phyloP scores from a whole-genome alignment of 768 basidiomycete genomes.

The Gloeopeniophorella convolvens region DNA sequence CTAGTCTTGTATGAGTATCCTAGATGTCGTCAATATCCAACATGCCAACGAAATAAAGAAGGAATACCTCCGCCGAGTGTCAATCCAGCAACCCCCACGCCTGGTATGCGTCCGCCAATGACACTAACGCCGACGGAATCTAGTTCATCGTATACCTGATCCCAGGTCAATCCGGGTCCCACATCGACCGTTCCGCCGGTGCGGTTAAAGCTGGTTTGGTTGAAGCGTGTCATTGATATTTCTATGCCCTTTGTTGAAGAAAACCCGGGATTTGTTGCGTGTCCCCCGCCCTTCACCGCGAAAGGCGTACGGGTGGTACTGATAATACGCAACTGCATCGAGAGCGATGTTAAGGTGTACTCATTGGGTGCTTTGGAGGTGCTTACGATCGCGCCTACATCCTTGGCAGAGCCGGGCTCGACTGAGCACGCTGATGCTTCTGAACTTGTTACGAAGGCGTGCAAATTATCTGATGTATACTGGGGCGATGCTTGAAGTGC shows the following conservation, averaged over 20 bases:
- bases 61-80: conserved; percentile 23
- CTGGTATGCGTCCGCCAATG: conserved; percentile 20
- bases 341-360: neutral
- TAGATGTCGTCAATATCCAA: neutral
- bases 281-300: conserved; percentile 24
- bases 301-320: conserved; percentile 1
- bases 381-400: conserved; percentile 18
- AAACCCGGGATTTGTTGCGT: conserved; percentile 21
- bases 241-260: conserved; percentile 25
- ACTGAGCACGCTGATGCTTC: conserved; percentile 16
- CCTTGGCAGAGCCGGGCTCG: conserved; percentile 17
- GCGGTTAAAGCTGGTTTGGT: neutral
- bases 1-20: conserved; percentile 31
- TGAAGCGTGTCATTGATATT: conserved; percentile 24
- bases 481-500: conserved; percentile 4
- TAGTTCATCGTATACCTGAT: conserved; percentile 21
- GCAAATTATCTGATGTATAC: conserved; percentile 7
- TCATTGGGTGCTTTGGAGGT: too few relatives aligned
- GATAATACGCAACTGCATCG: conserved; percentile 3
- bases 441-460: neutral
- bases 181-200: conserved; percentile 9
- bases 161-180: conserved; percentile 24
- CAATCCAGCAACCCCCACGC: conserved; percentile 22
- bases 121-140: conserved; percentile 18
- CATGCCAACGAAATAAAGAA: too few relatives aligned